Conservation (phyloP, 257 asterid genomes). For the Cruciata laevipes region DNA sequence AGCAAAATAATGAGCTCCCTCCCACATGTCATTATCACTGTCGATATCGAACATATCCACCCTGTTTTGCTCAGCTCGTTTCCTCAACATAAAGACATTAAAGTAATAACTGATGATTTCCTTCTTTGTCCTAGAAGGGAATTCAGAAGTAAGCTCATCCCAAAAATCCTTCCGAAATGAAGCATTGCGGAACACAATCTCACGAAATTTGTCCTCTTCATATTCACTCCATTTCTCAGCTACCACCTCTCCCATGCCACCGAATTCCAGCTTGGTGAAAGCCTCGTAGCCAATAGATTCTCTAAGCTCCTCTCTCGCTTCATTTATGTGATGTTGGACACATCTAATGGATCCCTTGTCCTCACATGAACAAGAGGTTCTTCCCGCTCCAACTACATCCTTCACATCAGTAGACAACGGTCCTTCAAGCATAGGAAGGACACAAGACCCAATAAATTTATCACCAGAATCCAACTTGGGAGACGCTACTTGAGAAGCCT, state of each 20-base stretch:
- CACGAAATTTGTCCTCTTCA: slow-evolving; percentile 29
- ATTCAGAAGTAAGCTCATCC: slow-evolving; percentile 24
- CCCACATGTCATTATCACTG: slow-evolving; percentile 38
- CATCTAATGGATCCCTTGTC: slow-evolving; percentile 32
- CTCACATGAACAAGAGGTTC: slow-evolving; percentile 26
- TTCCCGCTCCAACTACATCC: slow-evolving; percentile 25
- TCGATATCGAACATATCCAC: slow-evolving; percentile 24
- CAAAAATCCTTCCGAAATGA: slow-evolving; percentile 30
- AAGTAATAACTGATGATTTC: slow-evolving; percentile 37
- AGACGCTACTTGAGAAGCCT: slow-evolving; percentile 9
- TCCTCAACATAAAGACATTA: slow-evolving; percentile 31
- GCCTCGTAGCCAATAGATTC: slow-evolving; percentile 24
- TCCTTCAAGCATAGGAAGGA: slow-evolving; percentile 24
- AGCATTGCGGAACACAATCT: slow-evolving; percentile 27
- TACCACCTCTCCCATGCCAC: slow-evolving; percentile 33
- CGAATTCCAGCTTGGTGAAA: slow-evolving; percentile 27
- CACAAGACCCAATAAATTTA: slow-evolving; percentile 24
- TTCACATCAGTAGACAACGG: slow-evolving; percentile 10
- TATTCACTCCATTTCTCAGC: slow-evolving; percentile 30
- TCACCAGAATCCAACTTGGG: slow-evolving; percentile 10
- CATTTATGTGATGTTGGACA: slow-evolving; percentile 24
- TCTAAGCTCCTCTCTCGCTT: slow-evolving; percentile 29
- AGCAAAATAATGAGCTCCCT: slow-evolving; percentile 15
- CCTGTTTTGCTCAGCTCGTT: slow-evolving; percentile 38
- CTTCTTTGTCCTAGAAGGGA: slow-evolving; percentile 29